Conservation (phyloP, 257 asterid species). For the Misopates orontium region DNA sequence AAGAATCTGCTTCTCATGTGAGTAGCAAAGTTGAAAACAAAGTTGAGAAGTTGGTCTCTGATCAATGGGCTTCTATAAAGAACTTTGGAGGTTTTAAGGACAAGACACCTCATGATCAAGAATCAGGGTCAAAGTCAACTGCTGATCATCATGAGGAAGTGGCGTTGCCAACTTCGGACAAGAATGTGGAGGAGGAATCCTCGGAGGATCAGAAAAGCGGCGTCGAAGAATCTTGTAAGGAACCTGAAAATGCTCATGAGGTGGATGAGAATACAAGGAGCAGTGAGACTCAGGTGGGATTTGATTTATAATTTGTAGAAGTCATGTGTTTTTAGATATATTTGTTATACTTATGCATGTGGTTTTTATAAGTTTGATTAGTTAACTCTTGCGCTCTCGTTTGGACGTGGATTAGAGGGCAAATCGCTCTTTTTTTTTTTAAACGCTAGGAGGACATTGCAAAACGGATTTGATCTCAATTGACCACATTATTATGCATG, state of each 20-base stretch:
- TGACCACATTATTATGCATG: too few species aligned
- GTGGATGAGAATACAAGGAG: slow-evolving; percentile 2
- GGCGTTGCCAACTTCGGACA: not conserved
- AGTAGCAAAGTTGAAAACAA: not conserved
- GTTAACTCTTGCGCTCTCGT: too few species aligned
- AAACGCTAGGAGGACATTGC: too few species aligned
- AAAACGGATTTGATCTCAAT: too few species aligned
- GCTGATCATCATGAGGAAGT: not conserved
- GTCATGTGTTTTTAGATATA: not conserved
- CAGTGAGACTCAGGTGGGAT: not conserved
- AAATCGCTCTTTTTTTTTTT: too few species aligned
- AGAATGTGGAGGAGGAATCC: not conserved
- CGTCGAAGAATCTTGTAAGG: not conserved
- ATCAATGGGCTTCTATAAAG: slow-evolving; percentile 6
- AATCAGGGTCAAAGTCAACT: not conserved
- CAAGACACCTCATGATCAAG: too few species aligned
- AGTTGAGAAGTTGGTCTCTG: slow-evolving; percentile 8
- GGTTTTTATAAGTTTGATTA: too few species aligned
- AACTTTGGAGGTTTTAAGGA: not conserved
- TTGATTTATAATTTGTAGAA: not conserved
- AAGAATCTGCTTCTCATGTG: not conserved
- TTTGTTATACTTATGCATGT: not conserved
- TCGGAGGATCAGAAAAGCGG: not conserved
- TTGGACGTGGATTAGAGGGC: too few species aligned
- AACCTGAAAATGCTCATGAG: slow-evolving; percentile 6